Conservation (phyloP, 306 rosid species). For the Rosa multiflora region DNA sequence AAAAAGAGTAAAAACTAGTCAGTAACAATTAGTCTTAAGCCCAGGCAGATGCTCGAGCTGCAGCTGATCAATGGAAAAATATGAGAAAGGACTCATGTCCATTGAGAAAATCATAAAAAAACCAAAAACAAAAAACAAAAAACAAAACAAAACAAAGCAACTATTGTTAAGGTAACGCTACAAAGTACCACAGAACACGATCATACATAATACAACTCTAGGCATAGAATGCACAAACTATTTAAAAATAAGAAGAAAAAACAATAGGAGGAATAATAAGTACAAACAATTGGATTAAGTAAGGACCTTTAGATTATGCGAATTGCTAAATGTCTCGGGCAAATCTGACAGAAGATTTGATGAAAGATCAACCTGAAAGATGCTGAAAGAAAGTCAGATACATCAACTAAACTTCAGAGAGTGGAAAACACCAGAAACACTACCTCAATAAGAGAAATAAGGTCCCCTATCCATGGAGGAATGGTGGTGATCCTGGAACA, state of each 20-base stretch:
- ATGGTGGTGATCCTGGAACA: constrained; percentile 63
- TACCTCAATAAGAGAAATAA: constrained; percentile 86
- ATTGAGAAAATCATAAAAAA: not conserved
- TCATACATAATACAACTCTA: not conserved
- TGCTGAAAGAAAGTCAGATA: constrained; percentile 6
- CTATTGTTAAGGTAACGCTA: not conserved
- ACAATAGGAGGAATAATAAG: not conserved
- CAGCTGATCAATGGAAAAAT: not conserved
- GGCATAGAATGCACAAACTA: no score
- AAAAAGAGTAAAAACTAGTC: not conserved
- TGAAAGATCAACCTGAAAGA: constrained; percentile 70
- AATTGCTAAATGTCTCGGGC: constrained; percentile 69
- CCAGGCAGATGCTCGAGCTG: not conserved
- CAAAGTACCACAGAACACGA: not conserved
- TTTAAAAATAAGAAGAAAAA: not conserved
- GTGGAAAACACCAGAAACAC: not conserved
- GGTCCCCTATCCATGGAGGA: constrained; percentile 55
- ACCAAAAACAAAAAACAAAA: no score
- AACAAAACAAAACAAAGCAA: not conserved
- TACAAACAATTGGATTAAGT: not conserved
- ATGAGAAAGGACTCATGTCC: not conserved
- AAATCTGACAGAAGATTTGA: constrained; percentile 71
- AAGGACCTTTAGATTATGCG: constrained; percentile 70
- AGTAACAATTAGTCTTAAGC: not conserved
- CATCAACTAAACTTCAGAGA: not conserved